Evolutionary conservation across 345 rosid genomes (phyloP).

Genomic region (Eucalyptus cloeziana): DNA sequence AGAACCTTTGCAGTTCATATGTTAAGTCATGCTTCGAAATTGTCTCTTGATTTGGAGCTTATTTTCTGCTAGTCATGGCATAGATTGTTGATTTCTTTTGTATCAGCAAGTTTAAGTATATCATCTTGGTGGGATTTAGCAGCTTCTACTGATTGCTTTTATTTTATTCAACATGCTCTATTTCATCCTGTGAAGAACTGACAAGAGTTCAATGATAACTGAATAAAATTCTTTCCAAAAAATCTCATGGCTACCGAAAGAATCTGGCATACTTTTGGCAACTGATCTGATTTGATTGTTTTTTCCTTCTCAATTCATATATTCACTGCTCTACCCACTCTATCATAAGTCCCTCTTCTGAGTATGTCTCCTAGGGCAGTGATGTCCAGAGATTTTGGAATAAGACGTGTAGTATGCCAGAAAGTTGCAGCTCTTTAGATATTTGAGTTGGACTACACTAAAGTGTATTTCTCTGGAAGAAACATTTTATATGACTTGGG

Average conservation of each 20-base stretch:
- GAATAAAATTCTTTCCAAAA: neutral
- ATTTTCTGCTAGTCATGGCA: neutral
- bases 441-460: neutral
- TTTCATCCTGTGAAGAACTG: neutral
- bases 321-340: neutral
- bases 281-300: neutral
- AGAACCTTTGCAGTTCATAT: neutral
- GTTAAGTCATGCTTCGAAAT: neutral
- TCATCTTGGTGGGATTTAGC: neutral
- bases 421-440: neutral
- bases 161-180: neutral
- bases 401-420: neutral
- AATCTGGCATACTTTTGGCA: neutral
- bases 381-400: neutral
- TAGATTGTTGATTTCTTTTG: neutral
- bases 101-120: neutral
- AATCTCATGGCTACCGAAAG: neutral
- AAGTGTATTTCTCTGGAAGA: neutral
- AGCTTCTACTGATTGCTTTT: neutral
- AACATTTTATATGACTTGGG: neutral
- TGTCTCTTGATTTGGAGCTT: neutral
- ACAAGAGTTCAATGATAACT: neutral
- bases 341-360: neutral
- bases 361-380: neutral
- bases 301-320: neutral